Base-by-base conservation (phyloP, 2,329 filamentous ascomycete species). In the Diaporthe sp. region DNA sequence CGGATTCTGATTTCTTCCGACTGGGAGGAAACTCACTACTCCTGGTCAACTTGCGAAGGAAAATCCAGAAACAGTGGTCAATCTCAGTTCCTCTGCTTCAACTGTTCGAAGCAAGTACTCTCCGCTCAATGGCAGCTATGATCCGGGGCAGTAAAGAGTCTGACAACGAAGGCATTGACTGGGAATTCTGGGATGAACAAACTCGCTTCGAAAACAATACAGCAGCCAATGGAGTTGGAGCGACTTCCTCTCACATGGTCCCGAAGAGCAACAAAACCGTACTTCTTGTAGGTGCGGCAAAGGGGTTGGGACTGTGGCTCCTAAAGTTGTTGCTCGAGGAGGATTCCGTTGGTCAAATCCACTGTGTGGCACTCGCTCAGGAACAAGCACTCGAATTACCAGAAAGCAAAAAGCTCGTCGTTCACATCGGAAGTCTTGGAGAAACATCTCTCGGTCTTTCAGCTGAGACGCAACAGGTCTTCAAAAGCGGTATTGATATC, bases 11-110 rank as follows among this genome's bases (percentile, higher is more conserved):
- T 77, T 87, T 88, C 76, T 87, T 86, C 77, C 72, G 74, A 0
- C 73, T 82, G 4, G 85, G 85, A 3, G 85, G 85, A 2, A 85
- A 81, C 73, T 87, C 85, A 0, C 73, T 87, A 3, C 78, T 84
- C 0, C 74, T 86, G 2, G 77, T 86, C 7, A 76, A 80, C 6
- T 79, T 89, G 0, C 82, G 84, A 56, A 65, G 77, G 0, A 71
- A 71, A 0, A 82, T 89, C 42, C 88, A 2, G 82, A 85, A 56
- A 72, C 81, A 10, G 65, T 78, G 50, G 50, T 9, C 2, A n/a
- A 53, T 53, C 10, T 53, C 50, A 9, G 25, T 53, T 7, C n/a
- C 50, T 27, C 50, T 53, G 50, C 50, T 53, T n/a, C 50, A 53
- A 5, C 50, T 53, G n/a, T 53, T 53, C 27, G 50, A 53, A 53